Evolutionary conservation across 2,329 filamentous ascomycete species (phyloP), one percentile per base, ranked within the genome.

Genomic region (Colletotrichum sp.): DNA sequence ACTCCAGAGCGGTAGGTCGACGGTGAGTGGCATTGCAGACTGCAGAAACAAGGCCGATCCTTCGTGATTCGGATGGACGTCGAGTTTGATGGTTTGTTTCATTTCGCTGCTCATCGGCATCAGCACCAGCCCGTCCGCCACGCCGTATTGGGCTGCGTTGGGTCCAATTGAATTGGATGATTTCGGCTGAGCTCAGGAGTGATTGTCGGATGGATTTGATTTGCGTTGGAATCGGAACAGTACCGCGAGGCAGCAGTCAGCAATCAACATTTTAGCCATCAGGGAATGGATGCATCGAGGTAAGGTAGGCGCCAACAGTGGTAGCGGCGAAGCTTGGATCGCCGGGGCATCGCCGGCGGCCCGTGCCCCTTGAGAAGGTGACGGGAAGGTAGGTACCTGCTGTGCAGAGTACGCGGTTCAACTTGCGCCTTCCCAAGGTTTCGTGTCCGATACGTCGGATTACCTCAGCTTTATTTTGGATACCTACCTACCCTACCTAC

Each of bases 301-400:
- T 52, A 70, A 61, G 55, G 55, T 55, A 22, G 25, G 29, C 52
- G 67, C n/a, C 30, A 36, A 12, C 22, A 65, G 52, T 52, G 55
- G 32, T 13, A 8, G 25, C 34, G 39, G 65, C 55, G 49, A 71
- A 75, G 72, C 72, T 71, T 62, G 49, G 69, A 71, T 61, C 34
- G 68, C 32, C 7, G 67, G 67, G 59, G 59, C 19, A 55, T 62
- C 39, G 12, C 57, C 15, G 30, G 44, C 69, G 73, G 73, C 69
- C 73, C 73, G 69, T 73, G 73, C 69, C 69, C 73, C 69, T 19
- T 49, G 12, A n/a, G n/a, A 52, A 22, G n/a, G 44, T 13, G 12
- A 22, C 44, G 44, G 44, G 44, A 52, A 25, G 44, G 44, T 52
- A 25, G 44, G 44, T 52, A 52, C 44, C 11, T 22, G n/a, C n/a